phyloP scores from a whole-genome alignment of 805 yeast genomes.

The Candida ortonii region DNA sequence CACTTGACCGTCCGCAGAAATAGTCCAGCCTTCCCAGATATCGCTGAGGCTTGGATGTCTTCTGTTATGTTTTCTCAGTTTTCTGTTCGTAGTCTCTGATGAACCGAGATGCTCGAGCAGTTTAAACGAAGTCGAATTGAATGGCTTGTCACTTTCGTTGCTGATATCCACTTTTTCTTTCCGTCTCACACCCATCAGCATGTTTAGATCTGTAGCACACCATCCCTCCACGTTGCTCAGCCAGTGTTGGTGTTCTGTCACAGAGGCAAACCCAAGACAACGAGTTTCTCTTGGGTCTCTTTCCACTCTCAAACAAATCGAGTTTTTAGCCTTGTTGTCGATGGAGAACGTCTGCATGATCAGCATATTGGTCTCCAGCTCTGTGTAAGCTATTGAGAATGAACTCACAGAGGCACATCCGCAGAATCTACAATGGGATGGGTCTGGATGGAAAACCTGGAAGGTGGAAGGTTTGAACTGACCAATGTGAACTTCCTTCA shows the following conservation, averaged over 20 bases:
- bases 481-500: constrained; percentile 60
- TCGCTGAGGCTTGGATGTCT: constrained; percentile 36
- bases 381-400: constrained; percentile 70
- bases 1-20: constrained; percentile 64
- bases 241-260: constrained; percentile 68
- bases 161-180: constrained; percentile 35
- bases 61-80: constrained; percentile 8
- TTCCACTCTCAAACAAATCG: constrained; percentile 83
- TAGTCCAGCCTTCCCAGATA: constrained; percentile 81
- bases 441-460: constrained; percentile 75
- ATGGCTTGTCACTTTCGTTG: constrained; percentile 11
- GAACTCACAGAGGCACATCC: constrained; percentile 81
- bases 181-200: constrained; percentile 64
- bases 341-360: constrained; percentile 72
- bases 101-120: constrained; percentile 13
- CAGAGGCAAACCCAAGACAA: constrained; percentile 80
- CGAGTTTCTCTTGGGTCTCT: constrained; percentile 91
- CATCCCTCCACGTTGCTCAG: constrained; percentile 67
- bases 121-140: constrained; percentile 16
- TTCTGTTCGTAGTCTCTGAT: constrained; percentile 4
- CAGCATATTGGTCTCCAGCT: constrained; percentile 50
- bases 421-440: constrained; percentile 86
- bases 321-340: constrained; percentile 71
- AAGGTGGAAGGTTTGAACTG: constrained; percentile 59
- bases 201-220: constrained; percentile 75